Conservation (phyloP, 345 rosid genomes). For the Cardamine occulta region DNA sequence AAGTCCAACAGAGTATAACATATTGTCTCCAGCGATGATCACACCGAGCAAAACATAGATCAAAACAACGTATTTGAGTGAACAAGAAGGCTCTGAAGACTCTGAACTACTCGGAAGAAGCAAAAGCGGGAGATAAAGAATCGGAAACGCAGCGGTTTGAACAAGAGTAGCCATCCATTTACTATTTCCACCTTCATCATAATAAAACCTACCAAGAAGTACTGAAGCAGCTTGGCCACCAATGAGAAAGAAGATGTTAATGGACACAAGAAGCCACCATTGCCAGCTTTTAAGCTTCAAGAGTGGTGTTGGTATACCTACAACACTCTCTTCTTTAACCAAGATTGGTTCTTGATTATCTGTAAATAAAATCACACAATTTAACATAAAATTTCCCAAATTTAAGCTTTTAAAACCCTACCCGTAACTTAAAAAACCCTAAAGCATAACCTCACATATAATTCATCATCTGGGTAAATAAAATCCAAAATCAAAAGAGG, state of each 20-base stretch:
- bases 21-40: slow-evolving; percentile 70
- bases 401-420: neutral
- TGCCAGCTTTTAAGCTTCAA: slow-evolving; percentile 59
- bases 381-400: neutral
- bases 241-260: slow-evolving; percentile 50
- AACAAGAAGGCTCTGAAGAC: slow-evolving; percentile 47
- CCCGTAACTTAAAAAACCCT: too few relatives aligned
- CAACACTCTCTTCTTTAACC: slow-evolving; percentile 41
- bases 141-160: slow-evolving; percentile 65
- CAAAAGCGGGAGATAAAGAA: slow-evolving; percentile 59
- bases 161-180: slow-evolving; percentile 48
- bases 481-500: too few relatives aligned
- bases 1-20: slow-evolving; percentile 81
- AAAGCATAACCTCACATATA: too few relatives aligned
- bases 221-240: slow-evolving; percentile 80
- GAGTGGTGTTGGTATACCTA: slow-evolving; percentile 39
- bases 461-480: too few relatives aligned
- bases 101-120: slow-evolving; percentile 43
- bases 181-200: slow-evolving; percentile 42
- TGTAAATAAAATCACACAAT: neutral
- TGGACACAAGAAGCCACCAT: slow-evolving; percentile 65
- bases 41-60: slow-evolving; percentile 69
- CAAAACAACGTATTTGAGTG: slow-evolving; percentile 45
- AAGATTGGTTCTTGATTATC: slow-evolving; percentile 42
- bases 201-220: slow-evolving; percentile 42